Evolutionary conservation across 257 asterid genomes (phyloP), one percentile per base, ranked within the genome.

Genomic region (Solanum paucissectum): DNA sequence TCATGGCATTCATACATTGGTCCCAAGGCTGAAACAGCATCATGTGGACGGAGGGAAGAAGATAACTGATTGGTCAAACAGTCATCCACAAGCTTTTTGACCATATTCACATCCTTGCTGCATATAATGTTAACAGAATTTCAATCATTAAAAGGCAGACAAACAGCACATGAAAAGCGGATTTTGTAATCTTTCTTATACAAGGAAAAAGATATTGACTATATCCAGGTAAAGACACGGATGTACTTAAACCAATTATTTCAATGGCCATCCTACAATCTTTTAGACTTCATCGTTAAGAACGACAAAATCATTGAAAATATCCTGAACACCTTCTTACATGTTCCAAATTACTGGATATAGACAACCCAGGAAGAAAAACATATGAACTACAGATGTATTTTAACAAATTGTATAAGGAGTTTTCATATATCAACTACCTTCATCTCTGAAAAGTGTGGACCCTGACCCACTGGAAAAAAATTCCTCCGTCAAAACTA

Each of bases 11-110:
- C 98, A 83, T 97, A 97, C 95, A 96, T 96, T n/a, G 98, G 98
- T 79, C 99, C 99, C 95, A 96, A 89, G 18, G 99, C 99, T 3
- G 98, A 97, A 91, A 96, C 99, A 69, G 99, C 99, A 91, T 97
- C 99, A 88, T 96, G 99, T 75, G 99, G 99, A 79, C 99, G 98
- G 87, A 97, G 93, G 66, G 99, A 94, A 88, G 99, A 93, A 42
- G 98, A 91, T 86, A 94, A 89, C 90, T 95, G 93, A 89, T 94
- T 89, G 60, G 96, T 90, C 79, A 95, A 93, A 87, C 98, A 93
- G 73, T 97, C 99, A 88, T 95, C 99, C 86, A 97, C 98, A 29
- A 97, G 98, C 90, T 94, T 97, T 94, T 95, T 97, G 42, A 97
- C 99, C 37, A 98, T 97, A 87, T 90, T 92, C 83, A 95, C 98